phyloP scores from a whole-genome alignment of 2,329 filamentous ascomycete species.

The Apiospora aurea region DNA sequence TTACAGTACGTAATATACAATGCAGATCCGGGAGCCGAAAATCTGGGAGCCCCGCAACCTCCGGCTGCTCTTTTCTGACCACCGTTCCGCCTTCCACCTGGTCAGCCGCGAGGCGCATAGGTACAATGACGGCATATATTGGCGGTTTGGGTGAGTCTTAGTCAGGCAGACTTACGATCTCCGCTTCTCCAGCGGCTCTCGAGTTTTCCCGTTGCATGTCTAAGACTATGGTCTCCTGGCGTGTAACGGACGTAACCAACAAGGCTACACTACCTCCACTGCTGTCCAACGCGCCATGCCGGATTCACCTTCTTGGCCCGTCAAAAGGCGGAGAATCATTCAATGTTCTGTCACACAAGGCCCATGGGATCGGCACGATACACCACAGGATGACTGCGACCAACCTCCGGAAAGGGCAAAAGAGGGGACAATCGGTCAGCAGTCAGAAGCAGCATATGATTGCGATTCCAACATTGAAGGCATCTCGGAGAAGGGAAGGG shows the following conservation, averaged over 20 bases:
- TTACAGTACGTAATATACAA: background rate
- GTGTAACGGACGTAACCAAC: background rate
- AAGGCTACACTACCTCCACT: background rate
- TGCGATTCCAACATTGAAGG: background rate
- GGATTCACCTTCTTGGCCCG: background rate
- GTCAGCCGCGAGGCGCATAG: too few species aligned
- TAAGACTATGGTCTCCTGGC: background rate
- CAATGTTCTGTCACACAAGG: background rate
- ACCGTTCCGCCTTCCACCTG: background rate
- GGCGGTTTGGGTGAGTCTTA: background rate
- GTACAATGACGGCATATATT: too few species aligned
- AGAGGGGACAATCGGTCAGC: background rate
- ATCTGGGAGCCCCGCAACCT: background rate
- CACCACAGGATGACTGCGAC: background rate
- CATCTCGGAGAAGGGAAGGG: too few species aligned
- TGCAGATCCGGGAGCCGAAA: background rate
- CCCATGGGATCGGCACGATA: background rate
- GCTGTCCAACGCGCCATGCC: background rate
- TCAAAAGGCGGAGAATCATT: background rate
- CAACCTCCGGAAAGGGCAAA: background rate
- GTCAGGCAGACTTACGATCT: too few species aligned
- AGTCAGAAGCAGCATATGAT: background rate
- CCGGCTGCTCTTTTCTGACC: background rate
- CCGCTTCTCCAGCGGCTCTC: too few species aligned
- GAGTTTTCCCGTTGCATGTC: background rate